Evolutionary conservation across 1,284 basidiomycete genomes (phyloP), one percentile per base, ranked within the genome.

Genomic region (Tilletia setariae): DNA sequence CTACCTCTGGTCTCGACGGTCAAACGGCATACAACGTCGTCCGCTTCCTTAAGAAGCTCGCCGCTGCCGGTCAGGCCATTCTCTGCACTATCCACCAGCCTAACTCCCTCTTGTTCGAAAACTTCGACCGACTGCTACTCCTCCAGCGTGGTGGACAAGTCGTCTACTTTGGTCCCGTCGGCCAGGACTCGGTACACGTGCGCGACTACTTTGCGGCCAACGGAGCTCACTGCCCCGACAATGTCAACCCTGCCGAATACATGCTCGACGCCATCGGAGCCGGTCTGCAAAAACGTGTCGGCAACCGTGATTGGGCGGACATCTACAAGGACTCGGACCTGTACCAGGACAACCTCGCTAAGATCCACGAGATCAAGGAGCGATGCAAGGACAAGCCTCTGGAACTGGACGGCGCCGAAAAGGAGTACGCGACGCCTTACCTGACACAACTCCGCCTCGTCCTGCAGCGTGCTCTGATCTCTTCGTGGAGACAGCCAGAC

Each of bases 11-110:
- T 56, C 85, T 95, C 32, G 93, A 94, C 80, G 92, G 91, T 1
- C 92, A 94, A 80, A 90, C 89, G 63, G 92, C 93, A 0, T 94
- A 90, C 90, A 90, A 90, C 16, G 92, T 95, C 75, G 86, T 92
- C 64, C 85, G 87, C 1, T 90, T 94, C 79, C 85, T 94, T 64
- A 87, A 90, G 32, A 88, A 89, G 70, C 86, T 94, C n/a, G 90
- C 93, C 11, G 87, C 91, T 71, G 89, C 88, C 70, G 93, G 93
- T 2, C 92, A 94, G 83, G 91, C 92, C 21, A 77, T 79, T 30
- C 70, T 79, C 4, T 78, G 76, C 73, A 78, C 84, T 0, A 83
- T 84, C 74, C 93, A 94, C 78, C 87, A 92, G 84, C 92, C 92
- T 25, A 86, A 86, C 71, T 84, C 86, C 8, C 79, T 87, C 44